phyloP scores from a whole-genome alignment of 176 grass and related monocot genomes.

The Triticum dicoccoides region DNA sequence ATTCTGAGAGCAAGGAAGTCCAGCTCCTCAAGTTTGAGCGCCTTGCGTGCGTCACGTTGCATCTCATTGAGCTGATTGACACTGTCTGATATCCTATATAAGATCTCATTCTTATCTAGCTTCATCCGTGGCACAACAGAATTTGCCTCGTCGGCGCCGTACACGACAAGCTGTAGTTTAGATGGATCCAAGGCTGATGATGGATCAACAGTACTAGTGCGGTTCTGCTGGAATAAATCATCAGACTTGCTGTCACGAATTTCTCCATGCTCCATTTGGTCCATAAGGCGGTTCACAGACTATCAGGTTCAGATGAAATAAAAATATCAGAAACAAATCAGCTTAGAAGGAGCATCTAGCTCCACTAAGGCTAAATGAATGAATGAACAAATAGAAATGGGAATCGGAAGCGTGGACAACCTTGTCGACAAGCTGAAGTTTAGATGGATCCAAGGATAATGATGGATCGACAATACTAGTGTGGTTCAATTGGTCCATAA shows the following conservation, averaged over 20 bases:
- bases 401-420: neutral
- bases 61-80: constrained; percentile 8
- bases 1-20: neutral
- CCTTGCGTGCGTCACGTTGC: neutral
- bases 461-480: no score
- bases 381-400: neutral
- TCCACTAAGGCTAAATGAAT: no score
- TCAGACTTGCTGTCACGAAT: neutral
- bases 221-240: neutral
- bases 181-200: neutral
- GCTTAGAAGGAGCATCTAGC: neutral
- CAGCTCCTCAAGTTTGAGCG: neutral
- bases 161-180: neutral
- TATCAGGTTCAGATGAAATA: neutral
- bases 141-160: neutral
- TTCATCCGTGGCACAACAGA: neutral
- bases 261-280: neutral
- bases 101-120: neutral
- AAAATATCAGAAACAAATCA: neutral
- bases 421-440: no score
- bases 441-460: no score
- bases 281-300: neutral
- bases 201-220: neutral
- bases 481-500: no score
- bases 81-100: neutral